Conservation (phyloP, 2,329 filamentous ascomycete genomes). For the Lithohypha guttulata region DNA sequence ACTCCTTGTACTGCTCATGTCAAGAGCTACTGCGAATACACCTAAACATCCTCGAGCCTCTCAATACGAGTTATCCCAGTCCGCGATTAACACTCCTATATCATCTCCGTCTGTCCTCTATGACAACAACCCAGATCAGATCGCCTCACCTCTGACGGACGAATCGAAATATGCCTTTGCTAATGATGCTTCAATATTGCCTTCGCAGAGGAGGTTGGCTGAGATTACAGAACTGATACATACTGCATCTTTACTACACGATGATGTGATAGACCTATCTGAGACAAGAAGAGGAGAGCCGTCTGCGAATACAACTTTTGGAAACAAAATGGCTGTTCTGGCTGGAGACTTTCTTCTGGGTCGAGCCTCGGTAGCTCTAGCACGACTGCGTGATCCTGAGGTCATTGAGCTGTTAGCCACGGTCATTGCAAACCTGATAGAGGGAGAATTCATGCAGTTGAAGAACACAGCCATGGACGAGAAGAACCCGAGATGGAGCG, state of each 20-base stretch:
- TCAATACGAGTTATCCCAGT: conserved; percentile 21
- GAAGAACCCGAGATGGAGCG: conserved; percentile 69
- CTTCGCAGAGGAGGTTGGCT: conserved; percentile 82
- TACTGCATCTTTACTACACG: conserved; percentile 89
- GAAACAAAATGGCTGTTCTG: conserved; percentile 98
- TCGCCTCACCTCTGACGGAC: conserved; percentile 43
- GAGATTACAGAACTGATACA: conserved; percentile 98
- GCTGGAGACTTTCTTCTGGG: conserved; percentile 95
- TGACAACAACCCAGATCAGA: conserved; percentile 67
- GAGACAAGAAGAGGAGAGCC: conserved; percentile 70
- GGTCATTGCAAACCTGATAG: conserved; percentile 93
- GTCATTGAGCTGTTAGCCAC: conserved; percentile 90
- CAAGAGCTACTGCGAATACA: conserved; percentile 75
- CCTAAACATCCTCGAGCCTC: conserved; percentile 46
- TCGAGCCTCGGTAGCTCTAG: conserved; percentile 83
- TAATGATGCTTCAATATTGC: conserved; percentile 57
- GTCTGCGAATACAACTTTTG: conserved; percentile 88
- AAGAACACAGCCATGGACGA: conserved; percentile 92
- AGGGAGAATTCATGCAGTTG: conserved; percentile 99
- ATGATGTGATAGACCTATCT: conserved; percentile 95
- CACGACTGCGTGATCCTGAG: conserved; percentile 80
- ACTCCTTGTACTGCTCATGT: conserved; percentile 92
- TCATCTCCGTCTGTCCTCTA: conserved; percentile 53
- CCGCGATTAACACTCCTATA: conserved; percentile 49
- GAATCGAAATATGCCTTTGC: conserved; percentile 32